These are phyloP conservation scores for Podaxis sp. DNA, from an alignment of 768 basidiomycete species.

Conservation along the genomic window DNA sequence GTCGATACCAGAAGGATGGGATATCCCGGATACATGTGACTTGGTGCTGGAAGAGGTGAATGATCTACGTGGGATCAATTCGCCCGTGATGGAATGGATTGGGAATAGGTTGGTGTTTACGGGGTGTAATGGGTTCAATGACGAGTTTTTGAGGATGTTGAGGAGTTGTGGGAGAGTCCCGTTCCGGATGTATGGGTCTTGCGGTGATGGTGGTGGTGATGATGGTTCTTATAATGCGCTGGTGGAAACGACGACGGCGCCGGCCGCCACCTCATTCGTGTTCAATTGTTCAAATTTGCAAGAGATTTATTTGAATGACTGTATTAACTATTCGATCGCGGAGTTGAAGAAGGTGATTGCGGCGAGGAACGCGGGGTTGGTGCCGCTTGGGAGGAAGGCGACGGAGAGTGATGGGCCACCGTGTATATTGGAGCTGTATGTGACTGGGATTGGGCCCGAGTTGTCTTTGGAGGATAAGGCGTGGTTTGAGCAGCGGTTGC, in stretches of 20 bases:
- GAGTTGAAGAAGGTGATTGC: constrained; percentile 19
- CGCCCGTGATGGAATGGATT: constrained; percentile 18
- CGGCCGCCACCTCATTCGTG: neutral
- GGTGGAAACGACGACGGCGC: neutral
- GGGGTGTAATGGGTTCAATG: constrained; percentile 19
- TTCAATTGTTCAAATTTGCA: constrained; percentile 18
- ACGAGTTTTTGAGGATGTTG: constrained; percentile 17
- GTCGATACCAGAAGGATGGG: constrained; percentile 16
- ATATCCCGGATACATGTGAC: constrained; percentile 17
- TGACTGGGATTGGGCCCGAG: constrained; percentile 17
- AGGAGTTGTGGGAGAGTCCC: constrained; percentile 9
- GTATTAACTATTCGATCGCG: constrained; percentile 18
- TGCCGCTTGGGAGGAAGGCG: constrained; percentile 5
- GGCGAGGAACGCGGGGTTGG: constrained; percentile 17
- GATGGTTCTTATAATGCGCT: neutral
- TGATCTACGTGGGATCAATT: constrained; percentile 15
- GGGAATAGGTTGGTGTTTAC: constrained; percentile 20
- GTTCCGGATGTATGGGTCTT: neutral
- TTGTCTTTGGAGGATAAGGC: constrained; percentile 13
- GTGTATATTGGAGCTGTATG: constrained; percentile 18
- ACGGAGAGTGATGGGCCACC: constrained; percentile 10
- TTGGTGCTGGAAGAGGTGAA: constrained; percentile 18
- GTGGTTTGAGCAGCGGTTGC: constrained; percentile 18
- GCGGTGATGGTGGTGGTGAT: neutral
- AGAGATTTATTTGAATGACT: constrained; percentile 21